Percentiles rank a stretch among this genome's conserved stretches.
Evolutionary conservation across 345 rosid genomes (phyloP).

Genomic region (Populus tremula): DNA sequence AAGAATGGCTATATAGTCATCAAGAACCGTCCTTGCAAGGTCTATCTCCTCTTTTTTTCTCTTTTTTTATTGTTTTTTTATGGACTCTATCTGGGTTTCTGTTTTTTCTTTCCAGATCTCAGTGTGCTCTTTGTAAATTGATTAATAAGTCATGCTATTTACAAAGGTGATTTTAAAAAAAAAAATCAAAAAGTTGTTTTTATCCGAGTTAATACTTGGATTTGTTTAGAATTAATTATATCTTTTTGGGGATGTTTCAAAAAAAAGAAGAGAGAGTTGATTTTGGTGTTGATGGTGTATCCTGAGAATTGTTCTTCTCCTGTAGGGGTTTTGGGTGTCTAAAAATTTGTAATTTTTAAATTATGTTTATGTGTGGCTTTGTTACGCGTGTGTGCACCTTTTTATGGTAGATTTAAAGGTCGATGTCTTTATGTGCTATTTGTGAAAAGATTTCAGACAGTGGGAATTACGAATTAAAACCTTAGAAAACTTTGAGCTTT

Average conservation of each 20-base stretch:
- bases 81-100: background rate
- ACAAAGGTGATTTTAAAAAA: background rate
- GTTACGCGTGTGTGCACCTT: background rate
- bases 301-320: background rate
- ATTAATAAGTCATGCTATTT: background rate
- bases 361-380: background rate
- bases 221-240: background rate
- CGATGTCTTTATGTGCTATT: background rate
- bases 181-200: background rate
- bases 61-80: background rate
- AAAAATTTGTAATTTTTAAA: background rate
- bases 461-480: background rate
- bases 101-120: constrained; percentile 15
- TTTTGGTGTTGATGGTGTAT: background rate
- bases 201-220: background rate
- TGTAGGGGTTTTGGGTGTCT: background rate
- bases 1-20: constrained; percentile 60
- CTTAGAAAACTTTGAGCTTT: background rate
- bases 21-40: constrained; percentile 66
- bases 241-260: background rate
- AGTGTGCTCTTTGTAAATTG: constrained; percentile 7
- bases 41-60: background rate
- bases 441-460: background rate
- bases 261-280: background rate
- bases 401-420: constrained; percentile 1